These are phyloP conservation scores for Monilinia polystroma DNA, from an alignment of 2,329 filamentous ascomycete species.

Conservation along the genomic window DNA sequence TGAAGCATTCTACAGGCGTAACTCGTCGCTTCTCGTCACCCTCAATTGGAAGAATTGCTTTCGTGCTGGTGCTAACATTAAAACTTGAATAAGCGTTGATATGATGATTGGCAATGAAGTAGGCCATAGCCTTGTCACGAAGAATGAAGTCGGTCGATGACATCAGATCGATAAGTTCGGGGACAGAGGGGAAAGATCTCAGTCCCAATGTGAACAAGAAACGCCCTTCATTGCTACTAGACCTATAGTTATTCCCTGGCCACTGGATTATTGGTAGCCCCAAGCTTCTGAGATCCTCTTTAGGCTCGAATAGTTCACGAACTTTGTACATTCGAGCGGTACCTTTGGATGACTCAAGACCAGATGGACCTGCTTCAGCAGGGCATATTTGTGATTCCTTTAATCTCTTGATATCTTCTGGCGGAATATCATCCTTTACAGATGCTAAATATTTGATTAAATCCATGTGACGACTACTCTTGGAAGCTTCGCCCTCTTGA, in stretches of 20 bases:
- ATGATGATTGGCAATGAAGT: constrained; percentile 79
- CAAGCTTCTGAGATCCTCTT: constrained; percentile 65
- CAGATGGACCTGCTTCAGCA: constrained; percentile 62
- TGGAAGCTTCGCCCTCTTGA: constrained; percentile 49
- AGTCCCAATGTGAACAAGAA: constrained; percentile 76
- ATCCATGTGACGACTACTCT: constrained; percentile 86
- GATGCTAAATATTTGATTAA: constrained; percentile 92
- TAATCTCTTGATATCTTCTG: constrained; percentile 75
- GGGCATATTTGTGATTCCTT: constrained; percentile 78
- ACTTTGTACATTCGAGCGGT: constrained; percentile 64
- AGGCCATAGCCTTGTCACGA: constrained; percentile 70
- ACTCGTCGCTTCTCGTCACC: constrained; percentile 65
- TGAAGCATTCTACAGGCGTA: constrained; percentile 75
- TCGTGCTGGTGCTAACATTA: constrained; percentile 54
- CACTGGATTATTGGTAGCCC: constrained; percentile 77
- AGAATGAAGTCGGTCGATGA: constrained; percentile 56
- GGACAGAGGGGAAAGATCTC: constrained; percentile 65
- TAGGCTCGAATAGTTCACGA: constrained; percentile 79
- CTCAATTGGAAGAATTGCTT: constrained; percentile 71
- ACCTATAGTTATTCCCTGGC: constrained; percentile 66
- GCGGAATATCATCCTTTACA: constrained; percentile 83
- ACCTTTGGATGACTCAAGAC: constrained; percentile 54
- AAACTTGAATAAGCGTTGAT: constrained; percentile 71
- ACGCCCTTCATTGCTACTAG: constrained; percentile 66
- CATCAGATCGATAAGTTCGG: constrained; percentile 78